These are phyloP conservation scores for Grosmannia serpens DNA, from an alignment of 2,329 filamentous ascomycete species.

Conservation along the genomic window DNA sequence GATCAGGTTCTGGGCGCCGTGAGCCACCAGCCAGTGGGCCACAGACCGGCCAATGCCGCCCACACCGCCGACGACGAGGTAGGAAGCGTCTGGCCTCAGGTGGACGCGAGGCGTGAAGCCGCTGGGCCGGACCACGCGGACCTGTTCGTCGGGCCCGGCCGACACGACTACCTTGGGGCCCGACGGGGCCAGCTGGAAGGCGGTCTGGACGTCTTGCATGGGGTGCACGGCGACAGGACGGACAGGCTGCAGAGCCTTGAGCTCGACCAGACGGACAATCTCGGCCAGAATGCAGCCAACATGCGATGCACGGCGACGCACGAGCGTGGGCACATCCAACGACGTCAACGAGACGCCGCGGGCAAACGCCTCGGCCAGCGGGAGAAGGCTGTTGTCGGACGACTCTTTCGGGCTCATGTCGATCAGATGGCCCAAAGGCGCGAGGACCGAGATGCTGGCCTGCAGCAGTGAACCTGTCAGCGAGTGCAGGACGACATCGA, in stretches of 20 bases:
- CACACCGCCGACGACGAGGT: constrained; percentile 25
- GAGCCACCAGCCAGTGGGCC: constrained; percentile 20
- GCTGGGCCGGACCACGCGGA: background rate
- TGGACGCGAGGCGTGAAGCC: background rate
- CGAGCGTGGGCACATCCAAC: background rate
- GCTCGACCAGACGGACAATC: background rate
- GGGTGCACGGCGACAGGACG: background rate
- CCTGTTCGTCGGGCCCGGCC: background rate
- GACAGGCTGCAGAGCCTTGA: background rate
- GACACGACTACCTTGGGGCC: background rate
- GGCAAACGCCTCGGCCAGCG: background rate
- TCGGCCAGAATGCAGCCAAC: background rate
- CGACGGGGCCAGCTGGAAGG: constrained; percentile 6
- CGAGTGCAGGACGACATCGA: constrained; percentile 28
- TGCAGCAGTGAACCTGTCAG: constrained; percentile 28
- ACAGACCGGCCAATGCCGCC: constrained; percentile 25
- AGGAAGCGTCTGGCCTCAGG: constrained; percentile 13
- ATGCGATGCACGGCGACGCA: background rate
- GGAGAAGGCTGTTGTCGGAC: background rate
- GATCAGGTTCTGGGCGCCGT: constrained; percentile 17
- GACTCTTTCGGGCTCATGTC: constrained; percentile 1
- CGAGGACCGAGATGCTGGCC: constrained; percentile 31
- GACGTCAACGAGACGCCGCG: background rate
- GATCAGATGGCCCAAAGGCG: constrained; percentile 18
- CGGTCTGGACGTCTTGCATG: constrained; percentile 18